Conservation (phyloP, 2,329 filamentous ascomycete species). For the Calonectria hawksworthii region DNA sequence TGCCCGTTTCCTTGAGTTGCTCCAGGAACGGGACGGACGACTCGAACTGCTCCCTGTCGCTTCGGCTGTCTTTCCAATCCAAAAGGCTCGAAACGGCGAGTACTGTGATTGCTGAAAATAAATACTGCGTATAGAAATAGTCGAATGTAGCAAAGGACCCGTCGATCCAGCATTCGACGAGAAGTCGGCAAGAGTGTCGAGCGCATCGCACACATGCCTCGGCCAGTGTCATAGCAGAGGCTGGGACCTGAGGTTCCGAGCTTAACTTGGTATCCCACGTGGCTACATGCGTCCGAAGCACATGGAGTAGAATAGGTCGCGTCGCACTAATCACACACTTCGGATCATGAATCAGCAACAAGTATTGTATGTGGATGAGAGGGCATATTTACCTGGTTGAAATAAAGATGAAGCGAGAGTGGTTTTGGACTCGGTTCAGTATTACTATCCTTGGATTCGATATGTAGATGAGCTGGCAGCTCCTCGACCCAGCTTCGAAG, state of each 20-base stretch:
- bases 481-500: conserved; percentile 49
- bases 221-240: conserved; percentile 53
- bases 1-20: conserved; percentile 56
- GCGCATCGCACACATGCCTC: conserved; percentile 62
- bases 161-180: conserved; percentile 61
- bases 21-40: conserved; percentile 54
- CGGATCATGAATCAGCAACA: not conserved
- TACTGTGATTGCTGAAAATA: conserved; percentile 61
- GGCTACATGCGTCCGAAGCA: conserved; percentile 48
- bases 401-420: conserved; percentile 51
- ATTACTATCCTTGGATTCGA: conserved; percentile 42
- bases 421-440: conserved; percentile 43
- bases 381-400: conserved; percentile 43
- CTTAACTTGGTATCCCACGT: conserved; percentile 41
- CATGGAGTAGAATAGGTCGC: conserved; percentile 51
- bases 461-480: conserved; percentile 48
- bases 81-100: conserved; percentile 60
- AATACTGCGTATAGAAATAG: conserved; percentile 61
- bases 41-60: conserved; percentile 57
- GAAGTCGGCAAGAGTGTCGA: conserved; percentile 57
- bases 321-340: conserved; percentile 53
- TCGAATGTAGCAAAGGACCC: conserved; percentile 62
- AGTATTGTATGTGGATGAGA: rapidly evolving
- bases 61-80: conserved; percentile 44
- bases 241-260: conserved; percentile 44